Percentiles rank a stretch among this genome's conserved stretches.
These are phyloP conservation scores for Sphaerosporella brunnea DNA, from an alignment of 495 filamentous ascomycete species.

Conservation along the genomic window DNA sequence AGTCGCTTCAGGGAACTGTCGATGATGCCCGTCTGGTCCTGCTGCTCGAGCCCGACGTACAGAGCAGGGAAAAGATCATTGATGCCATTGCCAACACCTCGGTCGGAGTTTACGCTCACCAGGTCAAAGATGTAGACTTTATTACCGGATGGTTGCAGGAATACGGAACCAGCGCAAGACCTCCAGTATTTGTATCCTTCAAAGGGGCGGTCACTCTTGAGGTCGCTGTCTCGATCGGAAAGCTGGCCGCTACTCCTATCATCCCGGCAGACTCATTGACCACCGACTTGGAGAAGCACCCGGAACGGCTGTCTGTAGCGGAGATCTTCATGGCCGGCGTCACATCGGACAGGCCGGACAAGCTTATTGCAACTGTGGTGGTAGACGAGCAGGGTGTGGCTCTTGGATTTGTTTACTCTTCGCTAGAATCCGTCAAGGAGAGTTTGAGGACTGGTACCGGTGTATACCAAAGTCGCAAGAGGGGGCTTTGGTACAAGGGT, in stretches of 20 bases:
- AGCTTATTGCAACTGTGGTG: conserved; percentile 71
- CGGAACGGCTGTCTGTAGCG: conserved; percentile 44
- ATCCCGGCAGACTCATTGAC: conserved; percentile 55
- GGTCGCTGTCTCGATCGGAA: conserved; percentile 35
- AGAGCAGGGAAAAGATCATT: conserved; percentile 35
- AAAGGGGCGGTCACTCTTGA: conserved; percentile 1
- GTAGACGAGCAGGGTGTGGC: conserved; percentile 72
- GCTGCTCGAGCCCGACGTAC: conserved; percentile 28
- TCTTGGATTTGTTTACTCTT: conserved; percentile 85
- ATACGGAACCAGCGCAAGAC: conserved; percentile 28
- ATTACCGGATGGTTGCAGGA: conserved; percentile 30
- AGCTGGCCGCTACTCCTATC: conserved; percentile 52
- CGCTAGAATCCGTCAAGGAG: conserved; percentile 69
- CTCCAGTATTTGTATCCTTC: conserved; percentile 30
- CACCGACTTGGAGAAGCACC: conserved; percentile 37
- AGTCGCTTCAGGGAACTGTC: conserved; percentile 37
- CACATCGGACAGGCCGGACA: conserved; percentile 67
- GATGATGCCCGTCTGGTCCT: conserved; percentile 42
- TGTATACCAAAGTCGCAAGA: conserved; percentile 88
- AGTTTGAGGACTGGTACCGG: conserved; percentile 73
- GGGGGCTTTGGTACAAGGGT: conserved; percentile 92
- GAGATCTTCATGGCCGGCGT: conserved; percentile 50
- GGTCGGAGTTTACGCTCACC: conserved; percentile 35
- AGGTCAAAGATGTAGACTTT: conserved; percentile 27
- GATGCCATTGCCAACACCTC: conserved; percentile 36